Evolutionary conservation across 371 early-diverging fungal genomes (phyloP).

Genomic region (Scutellospora calospora): DNA sequence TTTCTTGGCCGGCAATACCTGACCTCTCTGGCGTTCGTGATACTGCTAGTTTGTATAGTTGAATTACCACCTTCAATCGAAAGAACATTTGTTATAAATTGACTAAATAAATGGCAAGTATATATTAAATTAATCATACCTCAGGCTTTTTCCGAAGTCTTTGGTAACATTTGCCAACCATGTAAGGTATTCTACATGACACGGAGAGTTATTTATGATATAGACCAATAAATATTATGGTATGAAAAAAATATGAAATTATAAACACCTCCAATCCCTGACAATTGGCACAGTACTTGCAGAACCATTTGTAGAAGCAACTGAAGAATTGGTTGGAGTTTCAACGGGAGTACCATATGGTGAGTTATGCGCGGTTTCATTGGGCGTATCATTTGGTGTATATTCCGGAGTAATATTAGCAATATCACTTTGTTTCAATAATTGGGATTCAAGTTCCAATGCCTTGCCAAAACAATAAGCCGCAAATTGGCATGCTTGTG

Average conservation of each 20-base stretch:
- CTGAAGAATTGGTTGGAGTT: neutral
- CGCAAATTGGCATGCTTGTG: conserved; percentile 58
- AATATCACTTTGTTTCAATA: conserved; percentile 24
- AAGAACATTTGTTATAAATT: neutral
- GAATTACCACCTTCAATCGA: conserved; percentile 18
- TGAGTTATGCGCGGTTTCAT: too few relatives aligned
- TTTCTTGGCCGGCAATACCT: conserved; percentile 38
- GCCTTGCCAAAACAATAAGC: conserved; percentile 52
- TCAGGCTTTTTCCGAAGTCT: conserved; percentile 32
- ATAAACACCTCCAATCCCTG: conserved; percentile 33
- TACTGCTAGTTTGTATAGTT: conserved; percentile 31
- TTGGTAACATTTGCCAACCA: conserved; percentile 42
- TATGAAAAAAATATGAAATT: neutral
- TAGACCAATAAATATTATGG: neutral
- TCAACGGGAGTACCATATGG: neutral
- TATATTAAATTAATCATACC: neutral
- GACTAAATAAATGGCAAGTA: neutral
- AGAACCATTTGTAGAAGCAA: neutral
- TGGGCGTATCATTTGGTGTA: neutral
- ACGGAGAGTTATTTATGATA: neutral
- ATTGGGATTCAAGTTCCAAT: conserved; percentile 51
- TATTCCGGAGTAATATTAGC: neutral
- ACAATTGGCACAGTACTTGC: neutral
- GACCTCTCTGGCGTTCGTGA: conserved; percentile 38
- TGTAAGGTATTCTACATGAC: conserved; percentile 37